These are phyloP conservation scores for Pholiota microspora DNA, from an alignment of 768 basidiomycete species.

Conservation along the genomic window DNA sequence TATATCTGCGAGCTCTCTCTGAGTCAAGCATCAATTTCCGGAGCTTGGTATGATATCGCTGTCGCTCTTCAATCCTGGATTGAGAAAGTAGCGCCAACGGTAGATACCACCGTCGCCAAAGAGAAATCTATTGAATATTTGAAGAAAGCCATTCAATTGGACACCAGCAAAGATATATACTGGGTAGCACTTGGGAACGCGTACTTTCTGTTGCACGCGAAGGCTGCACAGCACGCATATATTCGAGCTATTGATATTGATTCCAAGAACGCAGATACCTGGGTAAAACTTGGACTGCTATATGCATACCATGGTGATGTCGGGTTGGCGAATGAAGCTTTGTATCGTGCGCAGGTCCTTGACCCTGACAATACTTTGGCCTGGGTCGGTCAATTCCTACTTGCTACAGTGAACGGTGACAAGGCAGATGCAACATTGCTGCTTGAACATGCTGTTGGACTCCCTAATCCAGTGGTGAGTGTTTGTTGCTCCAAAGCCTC, in stretches of 20 bases:
- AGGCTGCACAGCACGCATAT: slow-evolving; percentile 87
- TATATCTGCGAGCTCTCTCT: slow-evolving; percentile 64
- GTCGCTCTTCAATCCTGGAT: slow-evolving; percentile 55
- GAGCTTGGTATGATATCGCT: slow-evolving; percentile 76
- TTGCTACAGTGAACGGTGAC: slow-evolving; percentile 61
- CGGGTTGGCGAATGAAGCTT: slow-evolving; percentile 82
- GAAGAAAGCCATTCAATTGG: slow-evolving; percentile 69
- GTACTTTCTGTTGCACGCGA: slow-evolving; percentile 63
- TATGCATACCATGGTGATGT: slow-evolving; percentile 78
- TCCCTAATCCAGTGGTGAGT: slow-evolving; percentile 59
- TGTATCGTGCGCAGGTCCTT: slow-evolving; percentile 84
- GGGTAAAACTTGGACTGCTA: slow-evolving; percentile 88
- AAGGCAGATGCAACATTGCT: slow-evolving; percentile 61
- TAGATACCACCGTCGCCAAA: slow-evolving; percentile 29
- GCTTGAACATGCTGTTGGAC: slow-evolving; percentile 68
- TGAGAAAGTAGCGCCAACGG: slow-evolving; percentile 22
- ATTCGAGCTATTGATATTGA: slow-evolving; percentile 87
- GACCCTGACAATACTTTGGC: slow-evolving; percentile 88
- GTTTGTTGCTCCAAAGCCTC: not conserved
- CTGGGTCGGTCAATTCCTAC: slow-evolving; percentile 88
- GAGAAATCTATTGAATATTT: slow-evolving; percentile 52
- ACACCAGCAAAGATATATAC: slow-evolving; percentile 67
- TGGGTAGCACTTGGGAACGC: slow-evolving; percentile 85
- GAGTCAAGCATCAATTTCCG: slow-evolving; percentile 45
- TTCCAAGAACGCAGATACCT: slow-evolving; percentile 74